These are phyloP conservation scores for Lodderomyces oxycetoniae DNA, from an alignment of 1,139 yeast species.

Conservation along the genomic window DNA sequence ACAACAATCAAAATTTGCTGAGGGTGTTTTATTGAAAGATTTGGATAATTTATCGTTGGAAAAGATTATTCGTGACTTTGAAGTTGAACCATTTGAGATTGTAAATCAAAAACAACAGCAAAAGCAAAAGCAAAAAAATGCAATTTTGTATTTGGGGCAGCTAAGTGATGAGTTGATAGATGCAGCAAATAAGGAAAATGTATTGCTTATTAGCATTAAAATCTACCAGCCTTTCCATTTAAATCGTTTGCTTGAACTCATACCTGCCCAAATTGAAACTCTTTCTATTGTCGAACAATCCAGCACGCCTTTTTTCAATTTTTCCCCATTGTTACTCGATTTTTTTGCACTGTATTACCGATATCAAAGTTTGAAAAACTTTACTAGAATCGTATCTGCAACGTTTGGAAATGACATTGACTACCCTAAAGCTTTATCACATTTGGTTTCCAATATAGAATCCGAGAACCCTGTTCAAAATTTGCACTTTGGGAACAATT, in stretches of 20 bases:
- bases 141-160: constrained; percentile 61
- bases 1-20: constrained; percentile 15
- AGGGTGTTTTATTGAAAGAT: constrained; percentile 17
- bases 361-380: constrained; percentile 42
- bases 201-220: constrained; percentile 54
- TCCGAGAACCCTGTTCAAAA: constrained; percentile 58
- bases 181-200: constrained; percentile 37
- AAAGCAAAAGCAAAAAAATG: constrained; percentile 42
- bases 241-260: constrained; percentile 39
- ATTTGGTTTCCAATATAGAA: constrained; percentile 50
- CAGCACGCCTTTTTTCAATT: constrained; percentile 41
- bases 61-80: constrained; percentile 25
- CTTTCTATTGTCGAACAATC: constrained; percentile 65
- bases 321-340: constrained; percentile 67
- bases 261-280: constrained; percentile 55
- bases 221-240: constrained; percentile 71
- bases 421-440: constrained; percentile 40
- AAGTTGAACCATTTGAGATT: constrained; percentile 28
- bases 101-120: constrained; percentile 30
- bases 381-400: constrained; percentile 55
- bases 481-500: constrained; percentile 52
- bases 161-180: constrained; percentile 41
- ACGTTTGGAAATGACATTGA: constrained; percentile 50
- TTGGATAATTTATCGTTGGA: constrained; percentile 19
- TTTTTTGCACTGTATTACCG: constrained; percentile 58